Conservation (phyloP, 352 stramenopile species). For the Globisporangium polare region DNA sequence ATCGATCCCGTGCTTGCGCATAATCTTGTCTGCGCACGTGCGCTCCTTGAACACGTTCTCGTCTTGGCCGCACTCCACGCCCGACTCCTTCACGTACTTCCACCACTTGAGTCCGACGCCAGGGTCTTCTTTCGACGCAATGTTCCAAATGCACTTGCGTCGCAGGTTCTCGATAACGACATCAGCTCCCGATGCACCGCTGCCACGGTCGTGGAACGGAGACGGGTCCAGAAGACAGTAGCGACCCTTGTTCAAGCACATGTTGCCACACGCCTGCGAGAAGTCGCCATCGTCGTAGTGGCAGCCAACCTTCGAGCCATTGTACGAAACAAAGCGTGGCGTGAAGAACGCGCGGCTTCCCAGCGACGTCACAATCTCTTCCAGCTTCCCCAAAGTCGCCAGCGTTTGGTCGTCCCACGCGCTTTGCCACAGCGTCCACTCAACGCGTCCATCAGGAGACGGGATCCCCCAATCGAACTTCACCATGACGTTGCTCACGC, state of each 20-base stretch:
- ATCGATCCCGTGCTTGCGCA: conserved; percentile 88
- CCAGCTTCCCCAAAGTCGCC: conserved; percentile 76
- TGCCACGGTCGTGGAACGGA: conserved; percentile 92
- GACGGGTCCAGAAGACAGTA: conserved; percentile 95
- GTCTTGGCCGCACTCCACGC: conserved; percentile 79
- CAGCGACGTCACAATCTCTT: conserved; percentile 79
- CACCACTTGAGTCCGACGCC: conserved; percentile 92
- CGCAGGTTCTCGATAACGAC: conserved; percentile 93
- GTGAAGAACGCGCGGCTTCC: conserved; percentile 94
- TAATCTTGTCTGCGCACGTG: conserved; percentile 87
- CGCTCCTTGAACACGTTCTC: conserved; percentile 85
- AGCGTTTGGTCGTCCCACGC: conserved; percentile 89
- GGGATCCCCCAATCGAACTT: conserved; percentile 95
- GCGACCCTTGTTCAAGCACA: conserved; percentile 96
- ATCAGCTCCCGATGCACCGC: conserved; percentile 91
- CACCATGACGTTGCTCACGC: conserved; percentile 91
- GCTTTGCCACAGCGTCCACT: conserved; percentile 97
- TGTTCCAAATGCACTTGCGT: conserved; percentile 95
- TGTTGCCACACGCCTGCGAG: conserved; percentile 90
- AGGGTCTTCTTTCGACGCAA: conserved; percentile 61
- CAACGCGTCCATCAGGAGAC: conserved; percentile 92
- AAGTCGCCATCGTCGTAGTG: conserved; percentile 54
- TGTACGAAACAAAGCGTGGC: conserved; percentile 96
- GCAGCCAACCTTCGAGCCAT: conserved; percentile 92
- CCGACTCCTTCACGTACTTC: conserved; percentile 94